phyloP scores from a whole-genome alignment of 495 filamentous ascomycete species.

The Aspergillus cavernicola region DNA sequence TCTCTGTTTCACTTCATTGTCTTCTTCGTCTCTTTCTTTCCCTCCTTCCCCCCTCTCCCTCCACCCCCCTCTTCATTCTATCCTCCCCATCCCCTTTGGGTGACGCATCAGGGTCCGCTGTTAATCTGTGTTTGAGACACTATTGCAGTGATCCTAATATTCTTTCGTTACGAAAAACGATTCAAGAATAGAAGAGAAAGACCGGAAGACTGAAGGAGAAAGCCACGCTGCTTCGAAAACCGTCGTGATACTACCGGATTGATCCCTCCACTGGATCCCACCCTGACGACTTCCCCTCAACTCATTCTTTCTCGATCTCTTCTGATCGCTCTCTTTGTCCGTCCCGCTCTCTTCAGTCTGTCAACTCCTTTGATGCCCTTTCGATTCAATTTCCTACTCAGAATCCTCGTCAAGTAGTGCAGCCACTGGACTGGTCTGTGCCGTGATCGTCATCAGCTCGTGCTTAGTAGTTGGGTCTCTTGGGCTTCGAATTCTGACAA shows the following conservation, averaged over 20 bases:
- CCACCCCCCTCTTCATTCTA: constrained; percentile 19
- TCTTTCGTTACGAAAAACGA: constrained; percentile 35
- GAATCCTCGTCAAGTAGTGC: constrained; percentile 33
- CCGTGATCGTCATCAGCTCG: constrained; percentile 34
- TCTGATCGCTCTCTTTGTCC: constrained; percentile 11
- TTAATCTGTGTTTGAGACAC: constrained; percentile 51
- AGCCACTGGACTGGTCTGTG: constrained; percentile 53
- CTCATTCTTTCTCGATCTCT: constrained; percentile 10
- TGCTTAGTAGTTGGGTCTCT: constrained; percentile 19
- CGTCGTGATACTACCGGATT: background rate
- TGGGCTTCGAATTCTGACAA: constrained; percentile 8
- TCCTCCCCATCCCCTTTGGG: constrained; percentile 18
- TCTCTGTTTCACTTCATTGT: constrained; percentile 19
- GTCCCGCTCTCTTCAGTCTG: constrained; percentile 3
- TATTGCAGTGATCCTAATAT: constrained; percentile 38
- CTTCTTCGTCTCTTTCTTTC: constrained; percentile 11
- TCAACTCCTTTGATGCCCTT: constrained; percentile 23
- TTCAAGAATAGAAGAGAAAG: constrained; percentile 11
- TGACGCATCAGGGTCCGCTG: constrained; percentile 27
- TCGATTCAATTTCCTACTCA: constrained; percentile 22
- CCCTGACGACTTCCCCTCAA: constrained; percentile 1
- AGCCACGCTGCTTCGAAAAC: constrained; percentile 18
- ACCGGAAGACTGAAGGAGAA: constrained; percentile 1
- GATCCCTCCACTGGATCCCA: constrained; percentile 4
- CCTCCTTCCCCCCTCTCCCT: background rate